Evolutionary conservation across 768 basidiomycete species (phyloP).

Genomic region (Hericium alpestre): DNA sequence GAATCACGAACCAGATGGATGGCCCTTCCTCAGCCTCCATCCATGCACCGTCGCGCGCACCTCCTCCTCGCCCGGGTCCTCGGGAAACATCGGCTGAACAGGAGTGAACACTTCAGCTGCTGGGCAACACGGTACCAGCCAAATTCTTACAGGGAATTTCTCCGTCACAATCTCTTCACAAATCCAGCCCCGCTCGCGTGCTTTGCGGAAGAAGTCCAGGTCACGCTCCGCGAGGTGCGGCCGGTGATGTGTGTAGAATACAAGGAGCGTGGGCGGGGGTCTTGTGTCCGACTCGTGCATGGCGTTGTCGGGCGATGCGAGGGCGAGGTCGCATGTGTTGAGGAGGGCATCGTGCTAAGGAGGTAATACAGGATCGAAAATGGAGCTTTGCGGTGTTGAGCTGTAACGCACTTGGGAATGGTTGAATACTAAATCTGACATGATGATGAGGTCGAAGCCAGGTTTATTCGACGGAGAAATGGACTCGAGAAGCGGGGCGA

Average conservation of each 20-base stretch:
- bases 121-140: background rate
- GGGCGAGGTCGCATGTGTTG: slow-evolving; percentile 49
- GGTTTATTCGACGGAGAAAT: slow-evolving; percentile 10
- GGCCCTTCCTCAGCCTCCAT: slow-evolving; percentile 39
- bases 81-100: slow-evolving; percentile 77
- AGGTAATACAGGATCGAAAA: background rate
- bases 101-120: background rate
- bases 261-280: slow-evolving; percentile 42
- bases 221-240: slow-evolving; percentile 78
- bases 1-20: too few relatives aligned
- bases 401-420: slow-evolving; percentile 64
- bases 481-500: slow-evolving; percentile 33
- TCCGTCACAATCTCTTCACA: slow-evolving; percentile 60
- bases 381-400: too few relatives aligned
- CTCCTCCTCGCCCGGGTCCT: slow-evolving; percentile 71
- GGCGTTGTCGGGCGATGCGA: slow-evolving; percentile 3
- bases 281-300: background rate
- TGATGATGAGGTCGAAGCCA: slow-evolving; percentile 68
- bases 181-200: slow-evolving; percentile 52
- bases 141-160: slow-evolving; percentile 46
- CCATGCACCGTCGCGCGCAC: slow-evolving; percentile 80
- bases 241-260: slow-evolving; percentile 85
- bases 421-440: slow-evolving; percentile 92
- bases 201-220: slow-evolving; percentile 69
- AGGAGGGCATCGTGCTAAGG: slow-evolving; percentile 73